Evolutionary conservation across 106 monocot species (phyloP), one percentile per base, ranked within the genome.

Genomic region (Phalaenopsis equestris): DNA sequence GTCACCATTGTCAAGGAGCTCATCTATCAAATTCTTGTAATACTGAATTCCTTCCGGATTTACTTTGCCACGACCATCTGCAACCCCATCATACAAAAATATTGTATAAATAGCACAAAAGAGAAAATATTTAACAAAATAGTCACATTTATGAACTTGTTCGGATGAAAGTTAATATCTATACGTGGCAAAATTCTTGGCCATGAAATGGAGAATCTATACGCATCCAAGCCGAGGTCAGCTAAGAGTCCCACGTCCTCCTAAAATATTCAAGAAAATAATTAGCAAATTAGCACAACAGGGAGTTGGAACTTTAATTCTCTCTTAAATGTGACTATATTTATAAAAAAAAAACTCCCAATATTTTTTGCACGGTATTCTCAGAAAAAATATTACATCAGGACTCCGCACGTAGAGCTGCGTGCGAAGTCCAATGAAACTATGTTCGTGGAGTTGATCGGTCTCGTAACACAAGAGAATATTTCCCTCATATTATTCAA

Each of bases 181-280:
- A 21, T 78, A 82, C 82, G 78, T 72, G 82, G 82, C 37, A 83
- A 72, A 48, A 83, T 56, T 77, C 82, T 83, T 41, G 82, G 23
- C 82, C 82, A 83, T 11, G 82, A 64, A 16, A 83, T 83, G 30
- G 82, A 83, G 61, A 83, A 83, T 78, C 82, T 78, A 23, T 83
- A 83, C 41, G 78, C 82, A 55, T 83, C 72, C 70, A 72, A 8
- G 36, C 82, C 82, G 3, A 78, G 36, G 5, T 83, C 65, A 24
- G 68, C 55, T 9, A 83, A 24, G 1, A 72, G 18, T 38, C 72
- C 42, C 41, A 83, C 75, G 48, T 83, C 82, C 42, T 78, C 78
- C 82, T 83, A 68, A 23, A 52, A 48, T 55, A 30, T 80, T 36
- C 55, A 81, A 67, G 9, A 2, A 42, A 67, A 67, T 79, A 3